Conservation (phyloP, 805 yeast genomes). For the Candida ovalis region DNA sequence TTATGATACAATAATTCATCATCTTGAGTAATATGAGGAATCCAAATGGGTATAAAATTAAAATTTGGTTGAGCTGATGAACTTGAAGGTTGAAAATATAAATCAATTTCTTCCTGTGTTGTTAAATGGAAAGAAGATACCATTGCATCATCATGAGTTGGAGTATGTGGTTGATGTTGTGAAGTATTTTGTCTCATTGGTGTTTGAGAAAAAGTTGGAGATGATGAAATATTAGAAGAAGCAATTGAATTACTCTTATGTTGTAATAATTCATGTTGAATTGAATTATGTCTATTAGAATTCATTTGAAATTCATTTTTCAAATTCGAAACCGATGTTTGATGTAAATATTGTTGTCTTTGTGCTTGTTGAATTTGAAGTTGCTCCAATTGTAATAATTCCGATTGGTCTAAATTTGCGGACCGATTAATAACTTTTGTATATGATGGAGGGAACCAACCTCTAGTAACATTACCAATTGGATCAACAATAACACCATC, state of each 20-base stretch:
- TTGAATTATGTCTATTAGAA: background rate
- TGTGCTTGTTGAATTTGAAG: background rate
- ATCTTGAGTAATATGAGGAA: conserved; percentile 53
- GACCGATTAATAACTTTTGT: conserved; percentile 36
- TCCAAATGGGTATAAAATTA: conserved; percentile 48
- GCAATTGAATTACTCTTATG: conserved; percentile 9
- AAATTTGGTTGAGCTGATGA: conserved; percentile 23
- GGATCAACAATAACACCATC: conserved; percentile 57
- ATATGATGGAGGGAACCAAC: conserved; percentile 81
- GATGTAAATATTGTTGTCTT: conserved; percentile 8
- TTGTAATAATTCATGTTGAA: background rate
- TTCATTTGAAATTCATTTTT: conserved; percentile 7
- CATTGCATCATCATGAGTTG: conserved; percentile 6
- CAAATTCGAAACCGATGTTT: conserved; percentile 13
- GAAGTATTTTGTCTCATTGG: conserved; percentile 6
- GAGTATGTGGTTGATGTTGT: conserved; percentile 5
- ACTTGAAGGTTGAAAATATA: conserved; percentile 23
- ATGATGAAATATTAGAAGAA: conserved; percentile 12
- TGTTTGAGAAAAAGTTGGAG: background rate
- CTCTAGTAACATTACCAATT: conserved; percentile 49
- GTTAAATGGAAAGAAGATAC: conserved; percentile 19
- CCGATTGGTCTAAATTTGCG: conserved; percentile 28
- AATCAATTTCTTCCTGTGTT: conserved; percentile 24
- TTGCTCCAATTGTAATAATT: conserved; percentile 7
- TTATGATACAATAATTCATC: conserved; percentile 59